phyloP scores from a whole-genome alignment of 2,329 filamentous ascomycete species.

The Sporothrix luriei region DNA sequence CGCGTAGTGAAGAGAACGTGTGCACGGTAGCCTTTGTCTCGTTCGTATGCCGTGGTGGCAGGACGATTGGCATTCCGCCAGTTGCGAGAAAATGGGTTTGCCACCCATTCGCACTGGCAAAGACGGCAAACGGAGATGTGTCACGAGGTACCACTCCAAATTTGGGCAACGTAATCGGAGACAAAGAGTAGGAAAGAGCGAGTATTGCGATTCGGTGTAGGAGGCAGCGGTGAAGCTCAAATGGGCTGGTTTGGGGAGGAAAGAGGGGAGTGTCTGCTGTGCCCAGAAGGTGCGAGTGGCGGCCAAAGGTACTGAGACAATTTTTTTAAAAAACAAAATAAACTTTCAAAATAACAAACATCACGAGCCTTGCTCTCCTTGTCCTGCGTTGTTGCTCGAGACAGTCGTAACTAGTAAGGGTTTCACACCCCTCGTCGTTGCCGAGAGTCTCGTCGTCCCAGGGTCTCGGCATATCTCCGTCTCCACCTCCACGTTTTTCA shows the following conservation, averaged over 20 bases:
- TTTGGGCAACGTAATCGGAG: neutral
- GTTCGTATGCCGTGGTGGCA: neutral
- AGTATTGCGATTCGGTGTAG: neutral
- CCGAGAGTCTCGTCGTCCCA: neutral
- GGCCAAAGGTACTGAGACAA: too few relatives aligned
- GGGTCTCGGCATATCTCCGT: neutral
- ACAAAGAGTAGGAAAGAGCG: neutral
- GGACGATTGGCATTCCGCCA: neutral
- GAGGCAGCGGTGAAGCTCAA: neutral
- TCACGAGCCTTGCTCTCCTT: constrained; percentile 5
- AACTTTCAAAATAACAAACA: neutral
- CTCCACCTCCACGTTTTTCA: neutral
- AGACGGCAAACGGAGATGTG: constrained; percentile 7
- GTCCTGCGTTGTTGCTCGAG: neutral
- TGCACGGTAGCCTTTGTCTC: neutral
- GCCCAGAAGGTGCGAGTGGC: neutral
- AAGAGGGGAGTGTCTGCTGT: constrained; percentile 8
- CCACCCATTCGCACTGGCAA: too few relatives aligned
- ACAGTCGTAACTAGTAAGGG: neutral
- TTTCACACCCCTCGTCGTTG: neutral
- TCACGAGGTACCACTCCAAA: constrained; percentile 5
- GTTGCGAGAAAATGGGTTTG: neutral
- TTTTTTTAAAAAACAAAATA: too few relatives aligned
- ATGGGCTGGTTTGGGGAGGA: constrained; percentile 1
- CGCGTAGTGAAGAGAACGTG: neutral